Evolutionary conservation across 1,139 yeast species (phyloP).

Genomic region (Nakaseomyces delphensis): DNA sequence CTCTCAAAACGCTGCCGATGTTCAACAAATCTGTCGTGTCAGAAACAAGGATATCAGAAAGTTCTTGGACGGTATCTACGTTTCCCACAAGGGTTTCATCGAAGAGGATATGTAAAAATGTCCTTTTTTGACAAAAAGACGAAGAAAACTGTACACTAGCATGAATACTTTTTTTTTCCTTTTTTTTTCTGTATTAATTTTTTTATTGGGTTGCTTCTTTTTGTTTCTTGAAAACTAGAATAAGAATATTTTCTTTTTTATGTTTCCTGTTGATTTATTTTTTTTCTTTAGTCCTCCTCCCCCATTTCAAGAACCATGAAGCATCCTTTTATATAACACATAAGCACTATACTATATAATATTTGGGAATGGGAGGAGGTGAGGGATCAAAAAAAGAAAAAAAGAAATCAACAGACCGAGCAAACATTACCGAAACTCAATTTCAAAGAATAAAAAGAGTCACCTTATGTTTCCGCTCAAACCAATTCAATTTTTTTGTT

Average conservation of each 20-base stretch:
- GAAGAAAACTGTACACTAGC: too few species aligned
- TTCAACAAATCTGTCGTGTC: slow-evolving; percentile 97
- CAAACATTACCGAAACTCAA: slow-evolving; percentile 5
- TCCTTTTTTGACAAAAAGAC: not conserved
- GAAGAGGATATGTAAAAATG: slow-evolving; percentile 35
- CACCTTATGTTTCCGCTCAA: slow-evolving; percentile 4
- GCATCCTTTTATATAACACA: too few species aligned
- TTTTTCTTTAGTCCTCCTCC: too few species aligned
- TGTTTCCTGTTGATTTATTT: too few species aligned
- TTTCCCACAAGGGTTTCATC: slow-evolving; percentile 90
- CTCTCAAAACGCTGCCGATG: slow-evolving; percentile 97
- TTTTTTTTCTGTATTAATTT: not conserved
- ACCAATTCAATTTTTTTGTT: not conserved
- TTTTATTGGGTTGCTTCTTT: too few species aligned
- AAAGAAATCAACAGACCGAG: slow-evolving; percentile 3
- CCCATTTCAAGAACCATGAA: too few species aligned
- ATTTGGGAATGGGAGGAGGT: not conserved
- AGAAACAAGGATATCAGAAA: slow-evolving; percentile 99
- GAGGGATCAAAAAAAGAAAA: not conserved
- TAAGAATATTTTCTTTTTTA: too few species aligned
- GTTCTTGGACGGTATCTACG: slow-evolving; percentile 99
- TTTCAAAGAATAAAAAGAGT: slow-evolving; percentile 1
- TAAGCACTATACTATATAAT: too few species aligned
- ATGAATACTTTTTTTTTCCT: not conserved
- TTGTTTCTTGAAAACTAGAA: too few species aligned